Base-by-base conservation (phyloP, 768 basidiomycete genomes). In the Lactifluus subvellereus region DNA sequence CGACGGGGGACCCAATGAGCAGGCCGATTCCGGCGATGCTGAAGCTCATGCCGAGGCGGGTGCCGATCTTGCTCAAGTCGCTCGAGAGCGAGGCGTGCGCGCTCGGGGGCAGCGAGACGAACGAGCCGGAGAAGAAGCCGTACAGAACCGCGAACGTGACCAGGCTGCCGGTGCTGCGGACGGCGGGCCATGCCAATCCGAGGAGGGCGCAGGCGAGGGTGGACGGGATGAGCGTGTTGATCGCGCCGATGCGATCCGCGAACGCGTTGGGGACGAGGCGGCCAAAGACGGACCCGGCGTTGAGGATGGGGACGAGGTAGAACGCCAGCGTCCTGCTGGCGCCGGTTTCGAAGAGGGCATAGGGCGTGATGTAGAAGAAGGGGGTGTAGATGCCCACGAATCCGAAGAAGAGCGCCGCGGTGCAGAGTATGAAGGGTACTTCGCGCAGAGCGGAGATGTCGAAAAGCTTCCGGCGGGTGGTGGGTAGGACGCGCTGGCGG, bases 121-220 rank as follows among this genome's bases (percentile, higher is more conserved):
- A 67, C 14, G 67, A 20, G 8, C 66, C 61, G 37, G 72, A 69
- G 59, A 75, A 76, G 66, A 78, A 77, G 1, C 77, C 77, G 59
- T 74, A 78, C 30, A 78, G 67, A 50, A 75, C 57, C 1, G 71
- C 72, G 30, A 78, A 74, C 14, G 69, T 67, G 7, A 77, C 50
- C 6, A 74, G 62, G 35, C 72, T 71, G 5, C 60, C 68, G 5
- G 69, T 68, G 22, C 57, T 71, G 50, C 61, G 55, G 14, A 76
- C 62, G 5, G 67, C 73, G 13, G 74, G 65, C 74, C 75, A 73
- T 33, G 68, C 63, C 33, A 74, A 68, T 22, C 71, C 68, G 42
- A 75, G 61, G 4, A 70, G 68, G 27, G 68, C 69, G 38, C 67
- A 71, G 33, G 64, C 54, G 42, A 72, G 57, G 11, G 71, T 60